These are phyloP conservation scores for Sporothrix humicola DNA, from an alignment of 2,329 filamentous ascomycete species.

Conservation along the genomic window DNA sequence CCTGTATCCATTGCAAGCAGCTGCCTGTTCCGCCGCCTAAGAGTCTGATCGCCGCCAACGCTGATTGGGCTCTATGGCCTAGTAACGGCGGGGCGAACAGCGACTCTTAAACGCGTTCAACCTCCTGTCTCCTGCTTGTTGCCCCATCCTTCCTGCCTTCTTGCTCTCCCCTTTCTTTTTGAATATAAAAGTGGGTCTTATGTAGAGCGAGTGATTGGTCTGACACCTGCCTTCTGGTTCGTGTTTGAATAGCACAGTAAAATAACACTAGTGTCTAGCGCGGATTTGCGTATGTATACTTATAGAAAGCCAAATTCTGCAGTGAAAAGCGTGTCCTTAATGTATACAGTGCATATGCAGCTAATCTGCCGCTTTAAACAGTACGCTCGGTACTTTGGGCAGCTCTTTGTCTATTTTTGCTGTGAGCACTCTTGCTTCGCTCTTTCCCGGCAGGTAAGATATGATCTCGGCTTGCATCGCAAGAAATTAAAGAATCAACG, in stretches of 20 bases:
- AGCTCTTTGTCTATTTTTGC: neutral
- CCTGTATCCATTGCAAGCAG: neutral
- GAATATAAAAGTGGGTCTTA: constrained; percentile 24
- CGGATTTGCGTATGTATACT: constrained; percentile 1
- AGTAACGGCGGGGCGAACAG: constrained; percentile 29
- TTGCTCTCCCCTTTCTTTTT: constrained; percentile 3
- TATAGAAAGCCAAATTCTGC: neutral
- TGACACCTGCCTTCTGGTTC: neutral
- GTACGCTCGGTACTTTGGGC: constrained; percentile 30
- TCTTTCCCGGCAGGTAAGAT: constrained; percentile 22
- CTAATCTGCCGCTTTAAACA: neutral
- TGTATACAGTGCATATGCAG: constrained; percentile 20
- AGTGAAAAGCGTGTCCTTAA: neutral
- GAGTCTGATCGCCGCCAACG: constrained; percentile 44
- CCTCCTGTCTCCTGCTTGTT: constrained; percentile 30
- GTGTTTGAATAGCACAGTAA: constrained; percentile 29
- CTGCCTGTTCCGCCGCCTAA: neutral
- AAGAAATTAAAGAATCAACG: neutral
- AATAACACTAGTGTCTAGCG: constrained; percentile 31
- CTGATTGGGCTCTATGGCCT: constrained; percentile 46
- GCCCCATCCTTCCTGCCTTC: neutral
- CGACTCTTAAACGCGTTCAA: constrained; percentile 19
- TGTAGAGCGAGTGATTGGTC: constrained; percentile 29
- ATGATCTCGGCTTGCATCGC: neutral
- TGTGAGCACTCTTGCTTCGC: neutral